These are phyloP conservation scores for Salicornia ramosissima DNA, from an alignment of 148 eudicot genomes.

Conservation along the genomic window DNA sequence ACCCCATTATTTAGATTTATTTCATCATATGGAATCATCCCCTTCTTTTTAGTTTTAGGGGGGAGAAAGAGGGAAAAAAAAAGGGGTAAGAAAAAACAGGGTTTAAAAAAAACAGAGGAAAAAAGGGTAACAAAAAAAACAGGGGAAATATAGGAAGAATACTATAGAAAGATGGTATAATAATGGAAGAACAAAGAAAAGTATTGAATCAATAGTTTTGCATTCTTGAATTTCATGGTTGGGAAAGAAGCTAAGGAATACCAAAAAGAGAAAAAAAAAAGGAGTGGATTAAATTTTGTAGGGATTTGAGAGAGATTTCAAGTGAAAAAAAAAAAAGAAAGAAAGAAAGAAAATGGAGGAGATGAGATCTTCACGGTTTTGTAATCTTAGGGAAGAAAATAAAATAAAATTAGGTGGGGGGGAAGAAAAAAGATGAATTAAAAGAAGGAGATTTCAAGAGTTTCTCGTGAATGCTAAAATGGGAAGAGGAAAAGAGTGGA, in stretches of 20 bases:
- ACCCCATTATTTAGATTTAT: slow-evolving; percentile 16
- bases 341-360: slow-evolving; percentile 12
- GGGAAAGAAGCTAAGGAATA: slow-evolving; percentile 21
- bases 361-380: slow-evolving; percentile 37
- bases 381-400: slow-evolving; percentile 9
- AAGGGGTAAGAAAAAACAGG: slow-evolving; percentile 1
- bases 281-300: neutral
- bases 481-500: slow-evolving; percentile 9
- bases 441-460: slow-evolving; percentile 43
- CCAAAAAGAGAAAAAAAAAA: neutral
- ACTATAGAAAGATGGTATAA: neutral
- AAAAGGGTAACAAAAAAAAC: neutral
- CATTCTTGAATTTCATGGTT: slow-evolving; percentile 23
- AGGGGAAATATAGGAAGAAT: slow-evolving; percentile 15
- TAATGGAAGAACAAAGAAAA: slow-evolving; percentile 1
- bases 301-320: slow-evolving; percentile 11
- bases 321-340: no score
- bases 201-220: neutral
- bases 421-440: slow-evolving; percentile 27
- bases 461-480: slow-evolving; percentile 57
- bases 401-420: slow-evolving; percentile 24
- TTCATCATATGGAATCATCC: slow-evolving; percentile 5
- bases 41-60: neutral
- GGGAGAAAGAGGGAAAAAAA: neutral
- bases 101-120: neutral